phyloP scores from a whole-genome alignment of 129 eudicot species.

The Saussurea involucrata region DNA sequence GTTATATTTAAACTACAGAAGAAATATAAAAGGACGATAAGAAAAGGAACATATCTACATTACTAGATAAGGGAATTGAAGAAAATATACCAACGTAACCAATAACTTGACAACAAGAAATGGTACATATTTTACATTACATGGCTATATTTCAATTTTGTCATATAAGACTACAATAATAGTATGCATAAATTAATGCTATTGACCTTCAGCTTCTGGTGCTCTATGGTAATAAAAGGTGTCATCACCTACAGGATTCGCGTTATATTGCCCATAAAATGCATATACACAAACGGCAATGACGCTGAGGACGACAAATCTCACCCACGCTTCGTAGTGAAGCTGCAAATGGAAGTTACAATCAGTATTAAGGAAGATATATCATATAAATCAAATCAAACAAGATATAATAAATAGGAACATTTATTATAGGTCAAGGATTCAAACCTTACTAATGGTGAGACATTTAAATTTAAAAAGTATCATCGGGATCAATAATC shows the following conservation, averaged over 20 bases:
- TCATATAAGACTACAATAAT: not conserved
- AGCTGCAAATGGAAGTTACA: slow-evolving; percentile 59
- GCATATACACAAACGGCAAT: slow-evolving; percentile 66
- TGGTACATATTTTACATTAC: not conserved
- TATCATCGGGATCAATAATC: not conserved
- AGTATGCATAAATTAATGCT: not conserved
- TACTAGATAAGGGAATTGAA: not conserved
- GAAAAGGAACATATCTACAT: not conserved
- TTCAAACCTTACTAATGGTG: too few species aligned
- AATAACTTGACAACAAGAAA: not conserved
- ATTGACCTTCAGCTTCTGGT: slow-evolving; percentile 44
- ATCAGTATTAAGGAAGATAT: not conserved
- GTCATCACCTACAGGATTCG: slow-evolving; percentile 60
- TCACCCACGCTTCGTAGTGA: slow-evolving; percentile 91
- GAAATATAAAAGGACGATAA: not conserved
- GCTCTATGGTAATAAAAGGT: slow-evolving; percentile 57
- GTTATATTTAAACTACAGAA: not conserved
- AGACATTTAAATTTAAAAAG: not conserved
- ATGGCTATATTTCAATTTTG: not conserved
- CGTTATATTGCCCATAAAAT: slow-evolving; percentile 84
- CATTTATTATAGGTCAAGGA: too few species aligned
- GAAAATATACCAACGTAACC: not conserved
- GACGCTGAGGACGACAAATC: slow-evolving; percentile 74
- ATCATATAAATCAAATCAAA: not conserved
- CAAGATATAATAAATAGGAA: too few species aligned